phyloP scores from a whole-genome alignment of 108 stramenopile genomes.

The Nitzschia palea region DNA sequence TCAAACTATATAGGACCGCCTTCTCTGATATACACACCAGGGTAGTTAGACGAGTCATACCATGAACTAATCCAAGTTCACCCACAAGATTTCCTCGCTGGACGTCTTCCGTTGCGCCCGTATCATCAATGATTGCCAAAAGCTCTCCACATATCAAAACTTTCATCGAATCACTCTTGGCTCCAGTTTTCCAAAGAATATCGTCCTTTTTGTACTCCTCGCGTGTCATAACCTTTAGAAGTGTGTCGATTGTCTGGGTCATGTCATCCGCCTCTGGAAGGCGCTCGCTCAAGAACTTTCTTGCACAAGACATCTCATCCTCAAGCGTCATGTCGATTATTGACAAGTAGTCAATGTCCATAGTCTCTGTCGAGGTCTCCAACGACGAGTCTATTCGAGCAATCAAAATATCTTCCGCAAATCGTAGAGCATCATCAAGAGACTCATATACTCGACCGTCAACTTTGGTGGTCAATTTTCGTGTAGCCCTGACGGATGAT shows the following conservation, averaged over 20 bases:
- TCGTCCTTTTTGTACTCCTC: constrained; percentile 51
- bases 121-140: constrained; percentile 52
- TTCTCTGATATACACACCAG: constrained; percentile 48
- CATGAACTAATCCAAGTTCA: constrained; percentile 66
- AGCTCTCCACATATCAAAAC: constrained; percentile 50
- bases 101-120: constrained; percentile 44
- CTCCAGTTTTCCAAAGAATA: constrained; percentile 52
- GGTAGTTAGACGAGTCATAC: constrained; percentile 49
- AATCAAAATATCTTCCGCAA: constrained; percentile 67
- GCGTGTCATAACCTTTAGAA: constrained; percentile 34
- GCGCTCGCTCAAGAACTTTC: constrained; percentile 16
- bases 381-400: constrained; percentile 33
- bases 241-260: constrained; percentile 15
- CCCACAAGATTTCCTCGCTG: constrained; percentile 50
- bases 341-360: no score
- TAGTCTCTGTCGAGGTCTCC: background rate
- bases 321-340: no score
- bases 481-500: no score
- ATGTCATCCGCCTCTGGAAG: constrained; percentile 17
- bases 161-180: constrained; percentile 58
- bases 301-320: constrained; percentile 5
- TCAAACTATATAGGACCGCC: constrained; percentile 62
- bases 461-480: background rate
- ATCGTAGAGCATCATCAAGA: constrained; percentile 60
- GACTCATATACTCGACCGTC: constrained; percentile 34